Base-by-base conservation (phyloP, 2,329 filamentous ascomycete genomes). In the Diplodia mutila region DNA sequence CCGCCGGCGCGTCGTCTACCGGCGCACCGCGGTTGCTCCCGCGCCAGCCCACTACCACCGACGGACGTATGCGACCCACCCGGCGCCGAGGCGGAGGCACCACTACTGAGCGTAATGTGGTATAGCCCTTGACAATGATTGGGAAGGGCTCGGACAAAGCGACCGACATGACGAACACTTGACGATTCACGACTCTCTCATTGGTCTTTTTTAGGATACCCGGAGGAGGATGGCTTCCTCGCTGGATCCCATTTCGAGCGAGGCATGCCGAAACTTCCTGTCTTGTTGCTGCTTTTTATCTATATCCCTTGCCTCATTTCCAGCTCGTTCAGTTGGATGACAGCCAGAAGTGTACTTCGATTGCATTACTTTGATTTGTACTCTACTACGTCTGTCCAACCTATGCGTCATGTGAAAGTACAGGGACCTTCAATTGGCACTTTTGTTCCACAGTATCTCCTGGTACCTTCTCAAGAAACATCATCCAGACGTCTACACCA, bases 1-100 rank as follows among this genome's bases (percentile, higher is more conserved):
- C 2, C 64, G 64, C n/a, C 18, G 52, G n/a, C 64, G 64, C 25
- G 64, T 66, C 3, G 64, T 66, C 29, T 66, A 66, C 29, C 23
- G 64, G 5, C 53, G 64, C 52, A 66, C 64, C 1, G 32, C 51
- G 3, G 48, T 49, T 27, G 27, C 53, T 12, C 39, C 64, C 18
- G 23, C 53, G 9, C 54, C 53, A 23, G 52, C 39, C 18, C 14
- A 54, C n/a, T 51, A 59, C 21, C 64, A 66, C 42, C 64, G 64
- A 3, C 39, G 53, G 27, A 32, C 64, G 18, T 66, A 66, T 18
- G 53, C 39, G 27, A 34, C 16, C 11, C 42, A 39, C 16, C 46
- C 64, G n/a, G 52, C 52, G n/a, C 64, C 64, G 6, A 46, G 64
- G 42, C 18, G 64, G n/a, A 25, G 64, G 29, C 37, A 59, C 27